Evolutionary conservation across 768 basidiomycete species (phyloP).

Genomic region (Lactarius indigo): DNA sequence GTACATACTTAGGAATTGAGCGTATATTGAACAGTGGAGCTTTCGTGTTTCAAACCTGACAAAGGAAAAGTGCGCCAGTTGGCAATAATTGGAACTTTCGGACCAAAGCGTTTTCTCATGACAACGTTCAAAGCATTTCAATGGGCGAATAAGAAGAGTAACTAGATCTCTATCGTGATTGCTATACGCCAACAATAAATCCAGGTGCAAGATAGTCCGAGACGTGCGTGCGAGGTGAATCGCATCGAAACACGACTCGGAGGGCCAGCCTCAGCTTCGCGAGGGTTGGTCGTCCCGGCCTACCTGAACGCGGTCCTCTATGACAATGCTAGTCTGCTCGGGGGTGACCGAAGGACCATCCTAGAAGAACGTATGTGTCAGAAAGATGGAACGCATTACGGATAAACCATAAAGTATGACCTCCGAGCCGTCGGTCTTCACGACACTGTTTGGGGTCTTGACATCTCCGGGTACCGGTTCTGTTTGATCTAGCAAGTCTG

Average conservation of each 20-base stretch:
- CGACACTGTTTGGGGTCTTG: not conserved
- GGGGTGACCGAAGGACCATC: not conserved
- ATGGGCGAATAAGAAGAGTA: too few relatives aligned
- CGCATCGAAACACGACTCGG: not conserved
- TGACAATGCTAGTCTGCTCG: not conserved
- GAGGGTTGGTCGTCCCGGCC: not conserved
- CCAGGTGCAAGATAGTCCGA: not conserved
- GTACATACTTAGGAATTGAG: too few relatives aligned
- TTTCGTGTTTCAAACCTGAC: too few relatives aligned
- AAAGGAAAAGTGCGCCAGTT: not conserved
- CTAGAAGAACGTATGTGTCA: not conserved
- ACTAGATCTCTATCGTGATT: not conserved
- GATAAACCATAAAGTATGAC: not conserved
- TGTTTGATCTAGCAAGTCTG: not conserved
- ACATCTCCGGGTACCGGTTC: not conserved
- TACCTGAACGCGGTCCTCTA: not conserved
- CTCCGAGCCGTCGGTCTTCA: not conserved
- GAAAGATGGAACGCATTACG: not conserved
- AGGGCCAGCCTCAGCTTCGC: not conserved
- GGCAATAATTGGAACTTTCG: not conserved
- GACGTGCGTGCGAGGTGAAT: not conserved
- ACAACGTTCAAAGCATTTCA: not conserved
- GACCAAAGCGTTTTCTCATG: not conserved
- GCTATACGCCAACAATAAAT: not conserved
- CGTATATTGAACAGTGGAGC: too few relatives aligned